Percentiles rank a stretch among this genome's conserved stretches.
Conservation (phyloP, 2,329 filamentous ascomycete genomes). For the Beauveria asiatica region DNA sequence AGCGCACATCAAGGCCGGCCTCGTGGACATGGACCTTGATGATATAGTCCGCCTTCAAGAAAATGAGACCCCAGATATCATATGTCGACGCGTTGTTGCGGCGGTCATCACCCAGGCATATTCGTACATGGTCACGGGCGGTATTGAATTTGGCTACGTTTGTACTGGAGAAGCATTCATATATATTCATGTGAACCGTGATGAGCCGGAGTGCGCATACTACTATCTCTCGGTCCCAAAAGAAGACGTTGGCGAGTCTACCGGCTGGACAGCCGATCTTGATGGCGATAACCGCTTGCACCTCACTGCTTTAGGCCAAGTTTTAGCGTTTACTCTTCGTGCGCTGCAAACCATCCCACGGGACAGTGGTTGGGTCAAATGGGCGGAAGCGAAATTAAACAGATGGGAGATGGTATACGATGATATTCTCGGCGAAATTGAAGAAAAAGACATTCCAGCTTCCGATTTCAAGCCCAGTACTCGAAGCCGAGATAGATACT, state of each 20-base stretch:
- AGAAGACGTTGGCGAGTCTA: background rate
- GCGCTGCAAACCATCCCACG: background rate
- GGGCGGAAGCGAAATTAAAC: background rate
- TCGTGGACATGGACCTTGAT: background rate
- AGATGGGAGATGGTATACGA: slow-evolving; percentile 6
- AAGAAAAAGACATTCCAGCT: background rate
- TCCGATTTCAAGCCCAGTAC: background rate
- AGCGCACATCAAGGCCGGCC: background rate
- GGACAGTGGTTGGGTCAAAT: background rate
- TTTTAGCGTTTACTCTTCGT: slow-evolving; percentile 2
- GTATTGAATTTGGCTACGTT: background rate
- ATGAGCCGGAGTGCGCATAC: background rate
- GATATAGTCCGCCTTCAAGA: background rate
- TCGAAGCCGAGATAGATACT: background rate
- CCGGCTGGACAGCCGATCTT: background rate
- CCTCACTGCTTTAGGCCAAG: background rate
- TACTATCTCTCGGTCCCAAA: background rate
- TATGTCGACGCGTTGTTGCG: background rate
- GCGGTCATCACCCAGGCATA: background rate
- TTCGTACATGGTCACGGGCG: background rate
- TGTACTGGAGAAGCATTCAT: slow-evolving; percentile 2
- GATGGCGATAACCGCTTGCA: background rate
- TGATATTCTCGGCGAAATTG: background rate
- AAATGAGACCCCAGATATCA: background rate
- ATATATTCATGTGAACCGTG: background rate